Conservation (phyloP, 768 basidiomycete species). For the Chalciporus sphaerocephalus region DNA sequence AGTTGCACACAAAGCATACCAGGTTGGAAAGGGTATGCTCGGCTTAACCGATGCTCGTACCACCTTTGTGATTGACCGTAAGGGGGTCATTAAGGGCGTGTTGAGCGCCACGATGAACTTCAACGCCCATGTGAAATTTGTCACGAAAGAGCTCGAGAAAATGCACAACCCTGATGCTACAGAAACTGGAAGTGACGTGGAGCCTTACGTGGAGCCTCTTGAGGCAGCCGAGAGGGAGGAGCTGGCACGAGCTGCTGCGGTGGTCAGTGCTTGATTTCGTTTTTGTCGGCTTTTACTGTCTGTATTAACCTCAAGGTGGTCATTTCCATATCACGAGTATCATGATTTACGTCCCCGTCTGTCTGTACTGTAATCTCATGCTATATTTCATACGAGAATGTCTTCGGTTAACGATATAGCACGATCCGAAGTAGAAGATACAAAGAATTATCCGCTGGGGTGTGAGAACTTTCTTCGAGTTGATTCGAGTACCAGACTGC, state of each 20-base stretch:
- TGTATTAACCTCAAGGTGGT: too few species aligned
- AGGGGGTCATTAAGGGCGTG: constrained; percentile 65
- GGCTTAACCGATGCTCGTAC: constrained; percentile 62
- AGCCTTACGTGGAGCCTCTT: constrained; percentile 5
- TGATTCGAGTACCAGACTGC: not conserved
- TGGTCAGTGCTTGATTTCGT: constrained; percentile 14
- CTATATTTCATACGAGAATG: not conserved
- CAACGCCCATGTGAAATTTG: constrained; percentile 66
- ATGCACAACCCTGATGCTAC: constrained; percentile 25
- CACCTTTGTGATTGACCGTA: constrained; percentile 72
- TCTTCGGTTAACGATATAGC: not conserved
- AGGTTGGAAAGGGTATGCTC: constrained; percentile 61
- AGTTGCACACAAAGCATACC: constrained; percentile 57
- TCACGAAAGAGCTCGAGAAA: constrained; percentile 60
- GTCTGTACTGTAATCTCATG: not conserved
- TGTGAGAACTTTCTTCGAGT: not conserved
- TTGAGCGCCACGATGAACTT: constrained; percentile 59
- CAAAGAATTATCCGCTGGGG: not conserved
- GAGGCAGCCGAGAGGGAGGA: constrained; percentile 12
- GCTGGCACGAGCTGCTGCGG: constrained; percentile 21
- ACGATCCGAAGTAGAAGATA: not conserved
- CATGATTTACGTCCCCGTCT: not conserved
- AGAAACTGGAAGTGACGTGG: not conserved
- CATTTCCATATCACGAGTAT: not conserved
- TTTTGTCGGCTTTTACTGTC: too few species aligned